Conservation (phyloP, 2,329 filamentous ascomycete species). For the Simplicillium aogashimaense region DNA sequence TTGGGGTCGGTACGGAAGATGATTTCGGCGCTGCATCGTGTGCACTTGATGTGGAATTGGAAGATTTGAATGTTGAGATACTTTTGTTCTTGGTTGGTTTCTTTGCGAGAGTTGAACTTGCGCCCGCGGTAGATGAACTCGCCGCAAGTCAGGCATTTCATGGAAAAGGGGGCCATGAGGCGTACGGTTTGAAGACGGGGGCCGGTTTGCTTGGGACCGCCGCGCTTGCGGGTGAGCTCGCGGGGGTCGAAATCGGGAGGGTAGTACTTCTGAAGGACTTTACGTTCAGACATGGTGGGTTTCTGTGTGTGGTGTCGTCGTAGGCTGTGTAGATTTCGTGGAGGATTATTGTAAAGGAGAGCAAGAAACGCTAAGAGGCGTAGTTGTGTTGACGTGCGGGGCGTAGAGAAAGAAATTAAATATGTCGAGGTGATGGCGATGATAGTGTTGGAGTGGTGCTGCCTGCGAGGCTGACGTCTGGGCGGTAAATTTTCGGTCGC, state of each 20-base stretch:
- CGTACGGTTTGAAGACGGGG: constrained; percentile 79
- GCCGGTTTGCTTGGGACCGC: constrained; percentile 55
- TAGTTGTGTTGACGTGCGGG: not conserved
- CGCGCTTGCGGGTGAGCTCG: constrained; percentile 61
- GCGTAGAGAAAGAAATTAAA: not conserved
- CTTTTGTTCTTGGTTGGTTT: constrained; percentile 76
- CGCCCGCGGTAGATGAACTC: constrained; percentile 89
- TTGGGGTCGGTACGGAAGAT: constrained; percentile 93
- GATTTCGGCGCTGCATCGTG: constrained; percentile 76
- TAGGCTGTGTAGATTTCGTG: not conserved
- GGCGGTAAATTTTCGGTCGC: not conserved
- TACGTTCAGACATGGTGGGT: constrained; percentile 70
- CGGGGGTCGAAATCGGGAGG: constrained; percentile 84
- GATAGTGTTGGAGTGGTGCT: not conserved
- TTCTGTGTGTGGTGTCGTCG: constrained; percentile 2
- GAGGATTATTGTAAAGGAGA: not conserved
- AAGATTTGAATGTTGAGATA: constrained; percentile 85
- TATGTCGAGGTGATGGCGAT: not conserved
- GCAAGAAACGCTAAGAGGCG: no score
- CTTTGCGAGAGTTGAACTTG: constrained; percentile 93
- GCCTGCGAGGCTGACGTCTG: not conserved
- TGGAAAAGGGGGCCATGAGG: constrained; percentile 53
- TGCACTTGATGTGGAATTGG: constrained; percentile 77
- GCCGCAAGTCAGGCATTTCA: constrained; percentile 37
- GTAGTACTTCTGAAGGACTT: constrained; percentile 60